Percentiles rank a stretch among this genome's conserved stretches.
Conservation (phyloP, 2,329 filamentous ascomycete species). For the Exophiala sp. region DNA sequence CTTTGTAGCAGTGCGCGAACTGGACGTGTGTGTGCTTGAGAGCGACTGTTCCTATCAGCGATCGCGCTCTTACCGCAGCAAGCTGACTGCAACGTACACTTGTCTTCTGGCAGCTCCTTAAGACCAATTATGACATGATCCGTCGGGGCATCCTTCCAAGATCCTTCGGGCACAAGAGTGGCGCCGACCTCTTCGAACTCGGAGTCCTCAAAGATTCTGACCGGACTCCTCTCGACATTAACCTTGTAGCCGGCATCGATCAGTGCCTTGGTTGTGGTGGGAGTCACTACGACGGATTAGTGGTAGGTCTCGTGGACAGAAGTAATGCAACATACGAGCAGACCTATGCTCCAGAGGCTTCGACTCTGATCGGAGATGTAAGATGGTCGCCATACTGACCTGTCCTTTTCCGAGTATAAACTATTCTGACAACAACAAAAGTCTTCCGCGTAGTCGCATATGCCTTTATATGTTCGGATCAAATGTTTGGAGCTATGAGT, state of each 20-base stretch:
- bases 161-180: constrained; percentile 61
- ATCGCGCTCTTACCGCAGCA: constrained; percentile 13
- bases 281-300: constrained; percentile 33
- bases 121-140: constrained; percentile 71
- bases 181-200: constrained; percentile 64
- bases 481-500: constrained; percentile 12
- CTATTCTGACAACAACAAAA: background rate
- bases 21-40: constrained; percentile 70
- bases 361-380: constrained; percentile 27
- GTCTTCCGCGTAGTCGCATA: background rate
- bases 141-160: constrained; percentile 64
- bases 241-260: constrained; percentile 67
- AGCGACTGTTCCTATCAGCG: constrained; percentile 46
- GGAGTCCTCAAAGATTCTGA: constrained; percentile 56
- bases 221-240: constrained; percentile 64
- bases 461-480: background rate
- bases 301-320: background rate
- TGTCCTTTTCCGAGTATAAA: background rate
- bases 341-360: constrained; percentile 29
- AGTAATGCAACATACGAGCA: constrained; percentile 15
- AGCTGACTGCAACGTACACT: constrained; percentile 7
- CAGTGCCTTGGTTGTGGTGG: constrained; percentile 57
- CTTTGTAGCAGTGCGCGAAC: constrained; percentile 73
- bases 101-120: constrained; percentile 73
- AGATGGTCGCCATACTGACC: constrained; percentile 22